These are phyloP conservation scores for Aspergillus bridgeri DNA, from an alignment of 495 filamentous ascomycete species.

Conservation along the genomic window DNA sequence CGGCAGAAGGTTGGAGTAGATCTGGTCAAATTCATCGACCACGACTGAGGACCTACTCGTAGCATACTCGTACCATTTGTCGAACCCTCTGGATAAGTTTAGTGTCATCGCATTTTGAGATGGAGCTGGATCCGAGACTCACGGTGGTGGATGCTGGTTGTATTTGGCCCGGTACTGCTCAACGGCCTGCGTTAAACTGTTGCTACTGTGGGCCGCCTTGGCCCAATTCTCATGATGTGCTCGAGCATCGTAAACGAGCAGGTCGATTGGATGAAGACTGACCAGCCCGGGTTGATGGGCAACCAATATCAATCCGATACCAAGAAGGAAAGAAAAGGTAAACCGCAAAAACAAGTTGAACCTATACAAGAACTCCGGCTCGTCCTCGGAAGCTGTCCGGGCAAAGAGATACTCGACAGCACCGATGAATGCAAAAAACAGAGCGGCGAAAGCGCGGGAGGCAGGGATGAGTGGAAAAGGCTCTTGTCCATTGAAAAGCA, in stretches of 20 bases:
- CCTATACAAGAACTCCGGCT: slow-evolving; percentile 28
- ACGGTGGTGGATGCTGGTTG: slow-evolving; percentile 49
- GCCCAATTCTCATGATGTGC: slow-evolving; percentile 37
- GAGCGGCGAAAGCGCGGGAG: slow-evolving; percentile 18
- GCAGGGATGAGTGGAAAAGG: slow-evolving; percentile 31
- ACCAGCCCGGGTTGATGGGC: slow-evolving; percentile 26
- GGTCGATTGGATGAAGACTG: slow-evolving; percentile 45
- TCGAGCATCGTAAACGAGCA: slow-evolving; percentile 41
- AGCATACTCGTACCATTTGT: slow-evolving; percentile 72
- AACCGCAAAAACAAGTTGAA: slow-evolving; percentile 31
- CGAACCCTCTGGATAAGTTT: slow-evolving; percentile 32
- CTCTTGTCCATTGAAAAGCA: slow-evolving; percentile 27
- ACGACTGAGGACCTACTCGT: slow-evolving; percentile 57
- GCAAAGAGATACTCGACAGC: slow-evolving; percentile 28
- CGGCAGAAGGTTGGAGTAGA: slow-evolving; percentile 64
- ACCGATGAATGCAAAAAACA: slow-evolving; percentile 19
- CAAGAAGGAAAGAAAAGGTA: slow-evolving; percentile 24
- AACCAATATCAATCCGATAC: slow-evolving; percentile 28
- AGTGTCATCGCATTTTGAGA: slow-evolving; percentile 10
- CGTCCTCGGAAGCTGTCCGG: slow-evolving; percentile 29
- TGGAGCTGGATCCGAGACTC: slow-evolving; percentile 5
- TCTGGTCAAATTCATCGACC: slow-evolving; percentile 74
- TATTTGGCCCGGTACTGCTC: slow-evolving; percentile 43
- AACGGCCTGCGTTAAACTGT: slow-evolving; percentile 37
- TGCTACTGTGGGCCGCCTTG: slow-evolving; percentile 33